Base-by-base conservation (phyloP, 495 filamentous ascomycete genomes). In the Margaritispora aquatica region DNA sequence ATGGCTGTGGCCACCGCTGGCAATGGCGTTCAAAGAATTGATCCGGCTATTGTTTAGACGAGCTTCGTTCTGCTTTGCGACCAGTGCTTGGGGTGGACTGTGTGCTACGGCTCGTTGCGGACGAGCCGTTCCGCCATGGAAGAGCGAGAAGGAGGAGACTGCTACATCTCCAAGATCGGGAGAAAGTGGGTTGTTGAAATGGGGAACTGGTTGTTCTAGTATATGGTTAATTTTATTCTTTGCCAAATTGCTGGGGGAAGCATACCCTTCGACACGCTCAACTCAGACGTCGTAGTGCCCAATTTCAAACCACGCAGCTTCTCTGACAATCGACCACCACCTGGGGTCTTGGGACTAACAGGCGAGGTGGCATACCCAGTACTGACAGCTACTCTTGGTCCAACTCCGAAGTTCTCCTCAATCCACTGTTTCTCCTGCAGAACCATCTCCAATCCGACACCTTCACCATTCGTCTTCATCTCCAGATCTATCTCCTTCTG, bases 361-460 rank as follows among this genome's bases (percentile, higher is more conserved):
- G 68, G 63, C 22, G 70, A 61, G 15, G 66, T n/a, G 36, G 62
- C 57, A 34, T 68, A 67, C 27, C 69, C 68, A 2, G 70, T 54
- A 2, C 68, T 64, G 0, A 20, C 54, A 47, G 53, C 63, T 54
- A 62, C 63, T 64, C 58, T 63, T 68, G 70, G 13, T 2, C 63
- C 63, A 1, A 92, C 75, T 0, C 88, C 88, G 69, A 92, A 94
- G 62, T 90, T 87, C 26, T 81, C 71, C 68, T 90, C 83, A 41
- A 95, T 88, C 88, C 89, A 92, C 57, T 86, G 82, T 60, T 86
- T 87, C 69, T 95, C 89, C 54, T 88, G 82, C 27, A 87, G 65
- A 0, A 87, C 88, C 88, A 95, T 92, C 63, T 88, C 82, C 49
- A 92, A 72, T 2, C 86, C 89, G 22, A 95, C 80, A 27, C 88